Conservation (phyloP, 192 early-diverging fungal genomes). For the Rhizophagus prolifer region DNA sequence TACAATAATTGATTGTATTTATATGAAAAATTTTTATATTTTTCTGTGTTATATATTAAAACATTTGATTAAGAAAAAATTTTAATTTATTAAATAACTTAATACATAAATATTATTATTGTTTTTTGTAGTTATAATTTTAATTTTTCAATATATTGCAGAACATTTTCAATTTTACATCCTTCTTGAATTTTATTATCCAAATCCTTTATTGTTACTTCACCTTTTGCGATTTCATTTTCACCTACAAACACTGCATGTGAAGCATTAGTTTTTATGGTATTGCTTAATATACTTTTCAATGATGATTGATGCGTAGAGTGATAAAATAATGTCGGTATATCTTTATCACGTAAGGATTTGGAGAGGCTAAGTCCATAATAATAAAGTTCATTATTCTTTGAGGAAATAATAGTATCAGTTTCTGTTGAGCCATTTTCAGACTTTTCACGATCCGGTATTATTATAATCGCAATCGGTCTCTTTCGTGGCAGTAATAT, state of each 20-base stretch:
- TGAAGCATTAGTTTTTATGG: constrained; percentile 37
- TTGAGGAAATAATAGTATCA: not conserved
- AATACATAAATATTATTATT: not conserved
- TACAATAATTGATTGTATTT: no score
- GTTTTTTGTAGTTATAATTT: not conserved
- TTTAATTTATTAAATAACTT: not conserved
- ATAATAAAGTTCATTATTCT: constrained; percentile 11
- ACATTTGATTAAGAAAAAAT: no score
- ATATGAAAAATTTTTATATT: no score
- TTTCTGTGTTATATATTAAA: no score
- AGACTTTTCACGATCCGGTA: constrained; percentile 29
- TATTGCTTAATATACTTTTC: constrained; percentile 33
- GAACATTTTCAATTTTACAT: constrained; percentile 6
- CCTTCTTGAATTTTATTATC: constrained; percentile 23
- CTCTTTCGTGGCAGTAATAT: constrained; percentile 7
- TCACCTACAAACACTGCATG: constrained; percentile 40
- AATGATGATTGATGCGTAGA: not conserved
- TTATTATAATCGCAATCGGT: constrained; percentile 35
- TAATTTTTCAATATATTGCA: not conserved
- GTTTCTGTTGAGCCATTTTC: no score
- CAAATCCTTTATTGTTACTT: constrained; percentile 34
- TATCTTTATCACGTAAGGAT: constrained; percentile 27
- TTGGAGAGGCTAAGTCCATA: constrained; percentile 15
- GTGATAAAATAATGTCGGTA: constrained; percentile 25
- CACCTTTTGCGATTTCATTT: constrained; percentile 33